Percentiles rank a stretch among this genome's conserved stretches.
phyloP scores from a whole-genome alignment of 768 basidiomycete species.

The Suillus variegatus region DNA sequence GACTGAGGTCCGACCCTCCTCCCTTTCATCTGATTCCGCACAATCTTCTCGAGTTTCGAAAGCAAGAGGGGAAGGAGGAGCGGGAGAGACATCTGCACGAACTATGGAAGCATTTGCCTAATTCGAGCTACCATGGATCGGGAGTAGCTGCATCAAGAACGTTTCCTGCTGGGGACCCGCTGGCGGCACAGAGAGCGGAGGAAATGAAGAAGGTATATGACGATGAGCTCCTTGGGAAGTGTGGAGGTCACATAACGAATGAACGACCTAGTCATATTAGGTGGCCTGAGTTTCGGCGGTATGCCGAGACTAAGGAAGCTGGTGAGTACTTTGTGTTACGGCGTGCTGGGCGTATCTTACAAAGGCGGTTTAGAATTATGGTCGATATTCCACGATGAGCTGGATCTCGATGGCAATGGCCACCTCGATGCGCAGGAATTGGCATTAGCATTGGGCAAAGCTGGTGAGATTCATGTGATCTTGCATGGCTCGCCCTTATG shows the following conservation, averaged over 20 bases:
- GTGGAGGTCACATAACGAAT: slow-evolving; percentile 45
- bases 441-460: slow-evolving; percentile 61
- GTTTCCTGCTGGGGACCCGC: slow-evolving; percentile 18
- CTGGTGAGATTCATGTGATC: slow-evolving; percentile 51
- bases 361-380: slow-evolving; percentile 66
- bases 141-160: slow-evolving; percentile 21
- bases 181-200: slow-evolving; percentile 59
- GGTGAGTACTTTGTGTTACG: slow-evolving; percentile 48
- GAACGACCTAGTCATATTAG: slow-evolving; percentile 49
- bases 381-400: slow-evolving; percentile 87
- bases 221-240: slow-evolving; percentile 66
- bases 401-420: slow-evolving; percentile 90
- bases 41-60: slow-evolving; percentile 63
- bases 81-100: slow-evolving; percentile 61
- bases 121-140: slow-evolving; percentile 27
- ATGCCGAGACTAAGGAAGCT: slow-evolving; percentile 78
- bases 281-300: slow-evolving; percentile 74
- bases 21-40: slow-evolving; percentile 41
- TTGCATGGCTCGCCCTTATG: slow-evolving; percentile 17
- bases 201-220: slow-evolving; percentile 72
- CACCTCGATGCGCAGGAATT: slow-evolving; percentile 70
- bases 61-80: slow-evolving; percentile 60
- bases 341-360: slow-evolving; percentile 18
- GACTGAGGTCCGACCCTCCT: slow-evolving; percentile 54
- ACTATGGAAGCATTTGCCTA: slow-evolving; percentile 63